Conservation (phyloP, 345 rosid genomes). For the Diplotaxis tenuifolia region DNA sequence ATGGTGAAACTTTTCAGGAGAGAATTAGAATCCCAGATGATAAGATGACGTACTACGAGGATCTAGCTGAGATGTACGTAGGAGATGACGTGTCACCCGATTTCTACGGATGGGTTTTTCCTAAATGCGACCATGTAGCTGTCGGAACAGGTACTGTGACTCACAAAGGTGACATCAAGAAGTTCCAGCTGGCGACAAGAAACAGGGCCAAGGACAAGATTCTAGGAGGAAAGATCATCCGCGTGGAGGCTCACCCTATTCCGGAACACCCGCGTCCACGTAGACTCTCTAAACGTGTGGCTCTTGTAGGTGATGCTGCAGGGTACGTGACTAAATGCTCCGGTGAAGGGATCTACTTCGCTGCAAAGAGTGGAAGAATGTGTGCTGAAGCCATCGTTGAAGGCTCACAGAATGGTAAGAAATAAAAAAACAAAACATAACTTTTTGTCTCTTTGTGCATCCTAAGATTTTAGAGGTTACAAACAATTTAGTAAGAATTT, state of each 20-base stretch:
- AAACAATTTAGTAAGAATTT: no score
- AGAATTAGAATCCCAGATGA: constrained; percentile 80
- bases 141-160: constrained; percentile 95
- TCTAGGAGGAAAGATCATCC: constrained; percentile 78
- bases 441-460: background rate
- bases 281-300: constrained; percentile 61
- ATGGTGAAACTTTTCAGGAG: constrained; percentile 49
- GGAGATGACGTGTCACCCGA: constrained; percentile 96
- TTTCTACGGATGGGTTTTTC: constrained; percentile 96
- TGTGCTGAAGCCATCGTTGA: constrained; percentile 89
- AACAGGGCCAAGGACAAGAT: constrained; percentile 93
- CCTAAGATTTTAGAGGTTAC: no score
- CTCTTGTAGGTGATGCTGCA: constrained; percentile 86
- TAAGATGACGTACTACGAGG: constrained; percentile 82
- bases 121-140: constrained; percentile 93
- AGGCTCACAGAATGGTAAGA: constrained; percentile 65
- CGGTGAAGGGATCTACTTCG: constrained; percentile 87
- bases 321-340: constrained; percentile 94
- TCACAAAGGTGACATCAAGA: constrained; percentile 91
- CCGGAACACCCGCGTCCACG: constrained; percentile 90
- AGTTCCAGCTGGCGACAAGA: constrained; percentile 79
- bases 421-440: background rate
- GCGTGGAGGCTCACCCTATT: constrained; percentile 91
- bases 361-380: constrained; percentile 95
- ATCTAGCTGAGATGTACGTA: constrained; percentile 91